phyloP scores from a whole-genome alignment of 352 stramenopile genomes.

The Globisporangium echinulatum region DNA sequence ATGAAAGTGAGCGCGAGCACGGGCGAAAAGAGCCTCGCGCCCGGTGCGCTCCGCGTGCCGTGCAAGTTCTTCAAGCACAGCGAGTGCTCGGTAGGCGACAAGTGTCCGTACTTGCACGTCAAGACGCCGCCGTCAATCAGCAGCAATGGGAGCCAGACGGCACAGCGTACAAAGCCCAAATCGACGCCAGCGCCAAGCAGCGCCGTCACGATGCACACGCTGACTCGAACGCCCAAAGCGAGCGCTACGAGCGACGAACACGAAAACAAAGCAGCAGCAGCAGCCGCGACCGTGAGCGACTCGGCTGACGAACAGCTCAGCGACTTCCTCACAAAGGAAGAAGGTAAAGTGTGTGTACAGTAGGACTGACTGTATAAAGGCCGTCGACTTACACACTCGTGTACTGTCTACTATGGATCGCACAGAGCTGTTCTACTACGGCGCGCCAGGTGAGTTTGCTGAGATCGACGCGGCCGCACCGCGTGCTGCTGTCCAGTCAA shows the following conservation, averaged over 20 bases:
- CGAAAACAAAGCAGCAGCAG: slow-evolving; percentile 21
- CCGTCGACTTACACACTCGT: no score
- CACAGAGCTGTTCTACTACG: slow-evolving; percentile 74
- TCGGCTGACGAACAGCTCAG: slow-evolving; percentile 31
- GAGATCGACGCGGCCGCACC: slow-evolving; percentile 17
- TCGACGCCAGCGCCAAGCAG: slow-evolving; percentile 4
- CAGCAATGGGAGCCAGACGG: slow-evolving; percentile 8
- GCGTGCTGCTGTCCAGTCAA: slow-evolving; percentile 15
- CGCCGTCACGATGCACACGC: slow-evolving; percentile 24
- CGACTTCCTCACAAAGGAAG: slow-evolving; percentile 77
- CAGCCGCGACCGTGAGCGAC: slow-evolving; percentile 13
- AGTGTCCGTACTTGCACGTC: slow-evolving; percentile 63
- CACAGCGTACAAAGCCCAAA: slow-evolving; percentile 11
- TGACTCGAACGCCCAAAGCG: slow-evolving; percentile 21
- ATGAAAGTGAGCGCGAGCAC: slow-evolving; percentile 31
- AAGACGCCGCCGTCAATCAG: slow-evolving; percentile 10
- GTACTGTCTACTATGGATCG: no score
- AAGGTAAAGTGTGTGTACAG: slow-evolving; percentile 25
- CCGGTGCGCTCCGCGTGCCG: slow-evolving; percentile 37
- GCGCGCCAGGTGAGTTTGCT: slow-evolving; percentile 58
- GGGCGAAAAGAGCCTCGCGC: slow-evolving; percentile 32
- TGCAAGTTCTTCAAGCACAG: slow-evolving; percentile 75
- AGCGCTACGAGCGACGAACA: slow-evolving; percentile 21
- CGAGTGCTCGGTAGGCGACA: slow-evolving; percentile 51
- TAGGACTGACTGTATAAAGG: no score